Base-by-base conservation (phyloP, 208 protist species). In the Leptomonas seymouri region DNA sequence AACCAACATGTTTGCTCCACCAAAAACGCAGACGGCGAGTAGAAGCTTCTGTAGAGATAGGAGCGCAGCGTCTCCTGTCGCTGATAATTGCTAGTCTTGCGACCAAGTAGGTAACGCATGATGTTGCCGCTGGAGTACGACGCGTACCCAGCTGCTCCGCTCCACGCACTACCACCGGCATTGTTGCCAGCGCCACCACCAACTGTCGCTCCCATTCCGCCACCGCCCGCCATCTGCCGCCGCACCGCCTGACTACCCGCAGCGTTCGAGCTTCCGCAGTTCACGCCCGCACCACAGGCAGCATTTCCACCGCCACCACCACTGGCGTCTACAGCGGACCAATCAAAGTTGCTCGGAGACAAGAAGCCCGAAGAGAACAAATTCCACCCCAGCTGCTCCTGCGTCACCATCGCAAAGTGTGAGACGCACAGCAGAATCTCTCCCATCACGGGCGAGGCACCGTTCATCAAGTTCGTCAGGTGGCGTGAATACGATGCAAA, bases 1-100 rank as follows among this genome's bases (percentile, higher is more conserved):
- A 83, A 83, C 78, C 78, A 83, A 11, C 53, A 49, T 44, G 60
- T 25, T 36, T 83, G 78, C 64, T 83, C 78, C 21, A 76, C 63
- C 45, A 79, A 56, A 48, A 83, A 83, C 16, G 78, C 78, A 0
- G 64, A 67, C 6, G 73, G 53, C 11, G 68, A 79, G 73, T 74
- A 79, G 57, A 71, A 83, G 45, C 68, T 78, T 27, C 57, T 66
- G 50, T 56, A 72, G 3, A 68, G 25, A 46, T 72, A 72, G 23
- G 73, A 78, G 0, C 73, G 58, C 73, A 78, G 28, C 30, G 58
- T 63, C 58, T 77, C 71, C n/a, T 77, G 64, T 27, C 65, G 71
- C 34, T 62, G 41, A 8, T 61, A 30, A 23, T 50, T 53, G 41
- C 21, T 66, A 0, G 50, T 25, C 42, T 58, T 55, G 6, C 64